Evolutionary conservation across 768 basidiomycete species (phyloP).

Genomic region (Suillus paluster): DNA sequence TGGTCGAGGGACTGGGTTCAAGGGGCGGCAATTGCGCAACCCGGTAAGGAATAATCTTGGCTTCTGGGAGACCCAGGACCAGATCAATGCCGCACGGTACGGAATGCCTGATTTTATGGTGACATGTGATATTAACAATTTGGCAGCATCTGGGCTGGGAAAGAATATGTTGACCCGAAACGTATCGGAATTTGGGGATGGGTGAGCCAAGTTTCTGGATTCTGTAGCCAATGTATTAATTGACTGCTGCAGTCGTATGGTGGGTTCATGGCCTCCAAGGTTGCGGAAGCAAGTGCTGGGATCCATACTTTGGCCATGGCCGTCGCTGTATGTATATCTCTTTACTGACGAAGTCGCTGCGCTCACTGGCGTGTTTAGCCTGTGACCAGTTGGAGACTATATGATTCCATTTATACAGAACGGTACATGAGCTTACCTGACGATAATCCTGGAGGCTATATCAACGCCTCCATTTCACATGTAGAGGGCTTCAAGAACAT

Average conservation of each 20-base stretch:
- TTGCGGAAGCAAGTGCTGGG: slow-evolving; percentile 87
- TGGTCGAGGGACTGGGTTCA: slow-evolving; percentile 92
- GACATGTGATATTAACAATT: slow-evolving; percentile 1
- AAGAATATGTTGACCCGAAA: slow-evolving; percentile 85
- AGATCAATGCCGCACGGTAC: slow-evolving; percentile 85
- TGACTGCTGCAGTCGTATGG: slow-evolving; percentile 75
- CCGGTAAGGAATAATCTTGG: slow-evolving; percentile 90
- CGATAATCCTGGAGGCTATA: slow-evolving; percentile 84
- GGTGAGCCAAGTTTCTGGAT: slow-evolving; percentile 53
- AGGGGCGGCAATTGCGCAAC: slow-evolving; percentile 84
- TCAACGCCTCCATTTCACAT: slow-evolving; percentile 85
- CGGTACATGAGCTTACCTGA: slow-evolving; percentile 91
- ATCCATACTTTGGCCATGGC: slow-evolving; percentile 92
- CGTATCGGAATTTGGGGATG: slow-evolving; percentile 98
- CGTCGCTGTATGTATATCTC: slow-evolving; percentile 67
- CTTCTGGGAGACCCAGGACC: slow-evolving; percentile 86
- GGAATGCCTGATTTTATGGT: slow-evolving; percentile 28
- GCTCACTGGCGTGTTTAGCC: slow-evolving; percentile 50
- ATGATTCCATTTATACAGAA: slow-evolving; percentile 96
- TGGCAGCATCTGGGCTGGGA: slow-evolving; percentile 77
- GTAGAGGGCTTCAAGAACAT: slow-evolving; percentile 85
- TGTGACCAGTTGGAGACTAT: slow-evolving; percentile 85
- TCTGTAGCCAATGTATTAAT: slow-evolving; percentile 13
- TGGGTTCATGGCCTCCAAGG: slow-evolving; percentile 94
- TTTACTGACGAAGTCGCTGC: slow-evolving; percentile 5